Base-by-base conservation (phyloP, 2,329 filamentous ascomycete genomes). In the Aspergillus fructus region DNA sequence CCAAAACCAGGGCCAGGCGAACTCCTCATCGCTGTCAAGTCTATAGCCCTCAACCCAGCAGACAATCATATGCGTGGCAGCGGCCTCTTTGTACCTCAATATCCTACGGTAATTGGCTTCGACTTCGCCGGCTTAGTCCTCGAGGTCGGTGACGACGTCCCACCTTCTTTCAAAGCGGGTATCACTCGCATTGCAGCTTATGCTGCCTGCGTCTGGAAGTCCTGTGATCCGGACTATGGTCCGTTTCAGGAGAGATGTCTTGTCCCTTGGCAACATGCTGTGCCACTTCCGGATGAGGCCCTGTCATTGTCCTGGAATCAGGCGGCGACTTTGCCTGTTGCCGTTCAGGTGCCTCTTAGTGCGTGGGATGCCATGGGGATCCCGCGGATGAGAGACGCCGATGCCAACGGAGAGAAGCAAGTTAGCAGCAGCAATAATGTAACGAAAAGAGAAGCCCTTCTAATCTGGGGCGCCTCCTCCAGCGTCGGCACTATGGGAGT, bases 41-140 rank as follows among this genome's bases (percentile, higher is more conserved):
- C 79, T 3, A 66, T 81, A 5, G 80, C 79, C 13, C 66, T 83
- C 39, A 83, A 83, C 59, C 79, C 80, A 2, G 72, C 79, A 50
- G 81, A 83, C 56, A 56, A 19, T 50, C 46, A 69, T 46, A 76
- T 78, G 69, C 79, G 77, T n/a, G 68, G 74, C 23, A 60, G 67
- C 5, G 80, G 78, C 15, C 70, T 81, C 55, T 72, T 76, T 48
- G 73, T 80, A 40, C 43, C 70, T 2, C 49, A 45, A 0, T 80
- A 78, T 59, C 79, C 80, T 5, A 73, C 77, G 0, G 71, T 71
- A 49, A 58, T 64, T 9, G 69, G 69, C 34, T 71, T 71, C 48
- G 79, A 82, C 41, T 65, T 79, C 3, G 60, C 77, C 0, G 80
- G 80, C 0, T 30, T 79, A 8, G 75, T 82, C 33, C 64, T 79